Evolutionary conservation across 2,329 filamentous ascomycete species (phyloP).

Genomic region (Leptodontidium sp.): DNA sequence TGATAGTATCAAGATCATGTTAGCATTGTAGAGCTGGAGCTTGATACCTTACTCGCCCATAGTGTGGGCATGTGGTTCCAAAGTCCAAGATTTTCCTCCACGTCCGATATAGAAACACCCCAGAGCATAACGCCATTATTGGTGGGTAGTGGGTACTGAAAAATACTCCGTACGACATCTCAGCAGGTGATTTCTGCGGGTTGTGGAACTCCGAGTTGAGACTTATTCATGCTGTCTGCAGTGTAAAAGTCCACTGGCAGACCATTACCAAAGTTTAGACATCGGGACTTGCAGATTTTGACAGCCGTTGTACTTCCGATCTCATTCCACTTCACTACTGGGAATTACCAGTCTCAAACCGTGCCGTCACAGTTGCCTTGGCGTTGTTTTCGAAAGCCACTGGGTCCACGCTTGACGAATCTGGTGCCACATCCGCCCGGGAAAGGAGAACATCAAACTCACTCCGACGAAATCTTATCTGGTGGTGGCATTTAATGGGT

Average conservation of each 20-base stretch:
- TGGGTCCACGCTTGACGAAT: background rate
- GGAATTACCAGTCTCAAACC: background rate
- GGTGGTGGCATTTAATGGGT: background rate
- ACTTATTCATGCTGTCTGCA: background rate
- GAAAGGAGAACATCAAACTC: background rate
- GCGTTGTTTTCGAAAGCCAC: background rate
- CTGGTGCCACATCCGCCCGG: background rate
- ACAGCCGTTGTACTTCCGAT: background rate
- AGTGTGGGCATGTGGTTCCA: background rate
- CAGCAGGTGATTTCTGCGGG: background rate
- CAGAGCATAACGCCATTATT: conserved; percentile 8
- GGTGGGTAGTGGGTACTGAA: background rate
- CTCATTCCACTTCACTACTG: background rate
- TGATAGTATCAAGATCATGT: too few species aligned
- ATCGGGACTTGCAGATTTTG: background rate
- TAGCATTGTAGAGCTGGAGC: too few species aligned
- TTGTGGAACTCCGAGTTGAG: background rate
- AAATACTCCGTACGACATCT: background rate
- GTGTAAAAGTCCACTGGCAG: background rate
- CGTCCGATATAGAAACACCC: background rate
- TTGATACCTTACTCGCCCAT: background rate
- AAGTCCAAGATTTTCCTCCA: background rate
- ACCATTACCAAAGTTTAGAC: background rate
- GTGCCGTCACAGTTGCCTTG: background rate
- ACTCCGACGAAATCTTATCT: conserved; percentile 1